Percentiles rank a stretch among this genome's conserved stretches.
Conservation (phyloP, 164 flowering plant species). For the Umbellularia californica region DNA sequence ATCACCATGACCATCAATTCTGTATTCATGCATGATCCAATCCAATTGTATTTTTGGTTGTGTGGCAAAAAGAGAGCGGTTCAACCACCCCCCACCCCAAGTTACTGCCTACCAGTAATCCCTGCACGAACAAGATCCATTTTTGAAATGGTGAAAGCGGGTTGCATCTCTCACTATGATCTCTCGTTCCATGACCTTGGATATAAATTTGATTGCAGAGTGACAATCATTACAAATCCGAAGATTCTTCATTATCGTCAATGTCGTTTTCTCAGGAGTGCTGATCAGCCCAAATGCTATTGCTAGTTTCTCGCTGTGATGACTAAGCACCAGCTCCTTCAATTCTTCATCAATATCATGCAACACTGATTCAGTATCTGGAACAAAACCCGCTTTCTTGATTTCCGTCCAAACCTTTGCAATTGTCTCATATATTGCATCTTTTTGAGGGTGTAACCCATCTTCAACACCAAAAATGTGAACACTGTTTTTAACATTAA, state of each 20-base stretch:
- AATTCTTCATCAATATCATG: conserved; percentile 82
- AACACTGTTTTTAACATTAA: conserved; percentile 47
- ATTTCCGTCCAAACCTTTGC: conserved; percentile 67
- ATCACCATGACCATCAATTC: conserved; percentile 57
- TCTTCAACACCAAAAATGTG: conserved; percentile 86
- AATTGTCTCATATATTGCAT: conserved; percentile 48
- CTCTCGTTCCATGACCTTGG: conserved; percentile 67
- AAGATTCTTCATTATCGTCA: conserved; percentile 88
- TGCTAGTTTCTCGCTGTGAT: conserved; percentile 91
- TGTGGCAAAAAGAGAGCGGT: conserved; percentile 35
- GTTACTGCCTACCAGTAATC: conserved; percentile 61
- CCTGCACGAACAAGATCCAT: conserved; percentile 69
- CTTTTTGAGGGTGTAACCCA: conserved; percentile 56
- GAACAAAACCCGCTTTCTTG: conserved; percentile 71
- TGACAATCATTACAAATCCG: conserved; percentile 92
- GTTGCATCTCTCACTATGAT: conserved; percentile 80
- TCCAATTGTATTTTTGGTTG: conserved; percentile 91
- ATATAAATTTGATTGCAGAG: conserved; percentile 71
- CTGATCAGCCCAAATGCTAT: conserved; percentile 75
- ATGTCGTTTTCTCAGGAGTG: conserved; percentile 64
- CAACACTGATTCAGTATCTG: conserved; percentile 64
- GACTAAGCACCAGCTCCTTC: conserved; percentile 66
- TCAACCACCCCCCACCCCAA: no score
- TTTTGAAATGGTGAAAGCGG: conserved; percentile 85
- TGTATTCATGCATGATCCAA: conserved; percentile 96